Base-by-base conservation (phyloP, 768 basidiomycete species). In the Kwoniella bestiolae region DNA sequence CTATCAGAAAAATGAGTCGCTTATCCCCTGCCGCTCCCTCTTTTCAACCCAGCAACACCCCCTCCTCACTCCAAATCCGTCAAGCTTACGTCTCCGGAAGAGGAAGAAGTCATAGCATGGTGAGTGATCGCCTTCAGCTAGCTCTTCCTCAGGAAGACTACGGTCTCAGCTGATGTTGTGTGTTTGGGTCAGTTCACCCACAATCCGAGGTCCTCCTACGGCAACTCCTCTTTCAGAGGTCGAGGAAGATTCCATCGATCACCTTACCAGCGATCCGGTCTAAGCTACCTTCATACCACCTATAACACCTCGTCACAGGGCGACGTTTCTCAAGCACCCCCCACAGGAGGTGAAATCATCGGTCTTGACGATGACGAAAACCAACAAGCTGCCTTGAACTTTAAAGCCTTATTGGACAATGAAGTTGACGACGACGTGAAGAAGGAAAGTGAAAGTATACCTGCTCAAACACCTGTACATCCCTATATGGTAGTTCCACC, bases 291-390 rank as follows among this genome's bases (percentile, higher is more conserved):
- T 11, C 2, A 4, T 41, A 16, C 18, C 8, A 9, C 12, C 9
- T 1, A 14, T 47, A 3, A 14, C 23, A 25, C 12, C 6, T 47
- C 46, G 1, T 21, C 18, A 25, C 18, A 25, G 12, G 25, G 46
- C 4, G 18, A 14, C 3, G 8, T 18, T 14, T 4, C 38, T 41
- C 12, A 41, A 41, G 2, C 9, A 18, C 12, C 12, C 12, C 1
- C 7, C 5, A 9, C 3, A 16, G 45, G 44, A 46, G 9, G 41
- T n/a, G 53, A 57, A 16, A 64, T 64, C 28, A 38, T 64, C 29
- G 63, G 63, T 26, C 63, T 50, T 14, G 26, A 29, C 28, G 12
- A 38, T 8, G 56, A 44, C 8, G 56, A 57, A 0, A 65, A 65
- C 28, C 56, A 16, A 45, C 29, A 6, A 14, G 57, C 64, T 21